These are phyloP conservation scores for Alternaria gansuensis DNA, from an alignment of 2,329 filamentous ascomycete genomes.

Conservation along the genomic window DNA sequence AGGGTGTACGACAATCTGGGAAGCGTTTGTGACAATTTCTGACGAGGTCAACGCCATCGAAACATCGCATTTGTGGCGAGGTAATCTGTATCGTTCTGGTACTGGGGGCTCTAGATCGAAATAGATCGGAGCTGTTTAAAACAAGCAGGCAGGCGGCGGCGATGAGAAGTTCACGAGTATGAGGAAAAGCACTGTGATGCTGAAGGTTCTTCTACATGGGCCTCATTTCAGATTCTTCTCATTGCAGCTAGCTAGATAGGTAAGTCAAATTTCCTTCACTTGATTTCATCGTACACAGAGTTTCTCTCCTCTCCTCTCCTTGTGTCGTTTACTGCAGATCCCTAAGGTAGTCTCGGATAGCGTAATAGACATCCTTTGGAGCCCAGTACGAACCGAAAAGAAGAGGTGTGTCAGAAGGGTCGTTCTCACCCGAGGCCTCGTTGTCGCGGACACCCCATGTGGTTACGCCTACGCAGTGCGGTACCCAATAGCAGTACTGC, in stretches of 20 bases:
- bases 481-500: background rate
- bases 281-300: too few relatives aligned
- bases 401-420: background rate
- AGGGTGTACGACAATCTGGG: conserved; percentile 36
- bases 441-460: background rate
- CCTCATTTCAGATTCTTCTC: background rate
- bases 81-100: background rate
- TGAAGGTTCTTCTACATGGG: background rate
- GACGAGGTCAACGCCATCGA: conserved; percentile 23
- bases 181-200: background rate
- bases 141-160: background rate
- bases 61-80: background rate
- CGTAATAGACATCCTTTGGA: background rate
- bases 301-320: background rate
- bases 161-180: background rate
- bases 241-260: background rate
- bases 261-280: background rate
- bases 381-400: background rate
- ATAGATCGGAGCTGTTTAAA: background rate
- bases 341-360: background rate
- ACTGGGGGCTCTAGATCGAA: background rate
- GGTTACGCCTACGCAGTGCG: background rate
- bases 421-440: background rate
- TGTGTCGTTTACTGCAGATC: background rate
- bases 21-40: conserved; percentile 28